Conservation (phyloP, 306 rosid species). For the Sindora glabra region DNA sequence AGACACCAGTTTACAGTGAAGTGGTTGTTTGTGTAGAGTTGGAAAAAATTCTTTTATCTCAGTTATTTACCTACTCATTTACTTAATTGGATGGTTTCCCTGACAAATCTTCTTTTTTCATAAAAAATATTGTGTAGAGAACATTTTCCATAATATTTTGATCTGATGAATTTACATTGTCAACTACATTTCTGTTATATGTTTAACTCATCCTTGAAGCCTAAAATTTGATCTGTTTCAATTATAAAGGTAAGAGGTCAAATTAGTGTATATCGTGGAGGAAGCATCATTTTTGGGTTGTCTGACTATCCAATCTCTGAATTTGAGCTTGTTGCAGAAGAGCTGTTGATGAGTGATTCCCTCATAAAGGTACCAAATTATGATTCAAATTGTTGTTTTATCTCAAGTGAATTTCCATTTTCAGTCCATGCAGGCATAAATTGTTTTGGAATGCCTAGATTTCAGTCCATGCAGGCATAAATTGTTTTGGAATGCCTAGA, state of each 20-base stretch:
- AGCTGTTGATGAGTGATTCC: conserved; percentile 97
- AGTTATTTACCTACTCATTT: not conserved
- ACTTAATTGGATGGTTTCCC: no score
- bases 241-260: conserved; percentile 91
- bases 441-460: no score
- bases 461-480: not conserved
- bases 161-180: not conserved
- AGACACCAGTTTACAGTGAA: not conserved
- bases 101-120: no score
- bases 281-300: conserved; percentile 86
- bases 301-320: conserved; percentile 88
- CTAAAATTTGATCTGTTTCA: conserved; percentile 17
- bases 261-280: conserved; percentile 79
- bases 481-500: conserved; percentile 24
- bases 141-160: no score
- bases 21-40: not conserved
- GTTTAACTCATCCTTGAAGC: conserved; percentile 2
- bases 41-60: not conserved
- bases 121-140: no score
- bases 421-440: not conserved
- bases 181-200: conserved; percentile 2
- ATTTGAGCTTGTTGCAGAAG: conserved; percentile 98
- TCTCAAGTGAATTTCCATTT: not conserved
- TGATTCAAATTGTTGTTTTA: conserved; percentile 14
- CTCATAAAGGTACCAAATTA: conserved; percentile 54